phyloP scores from a whole-genome alignment of 257 asterid genomes.

The Handroanthus guayacan region DNA sequence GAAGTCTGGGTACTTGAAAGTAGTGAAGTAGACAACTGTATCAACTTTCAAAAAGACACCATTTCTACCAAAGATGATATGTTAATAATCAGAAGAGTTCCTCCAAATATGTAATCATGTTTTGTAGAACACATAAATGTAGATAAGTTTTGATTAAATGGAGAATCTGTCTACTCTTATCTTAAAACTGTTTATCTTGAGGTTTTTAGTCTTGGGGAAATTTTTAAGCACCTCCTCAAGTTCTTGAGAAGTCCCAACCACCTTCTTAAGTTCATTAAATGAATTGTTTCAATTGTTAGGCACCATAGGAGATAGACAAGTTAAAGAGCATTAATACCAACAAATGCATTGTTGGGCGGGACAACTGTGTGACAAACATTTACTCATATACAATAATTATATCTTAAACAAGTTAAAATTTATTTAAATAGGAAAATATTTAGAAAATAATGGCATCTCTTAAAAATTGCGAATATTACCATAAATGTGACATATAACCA shows the following conservation, averaged over 20 bases:
- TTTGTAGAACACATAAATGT: not conserved
- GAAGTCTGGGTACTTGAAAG: not conserved
- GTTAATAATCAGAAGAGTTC: not conserved
- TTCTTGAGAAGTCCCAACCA: not conserved
- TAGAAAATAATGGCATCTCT: not conserved
- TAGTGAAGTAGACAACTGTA: not conserved
- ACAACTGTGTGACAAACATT: not conserved
- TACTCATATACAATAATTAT: not conserved
- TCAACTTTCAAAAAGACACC: not conserved
- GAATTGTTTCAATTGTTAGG: not conserved
- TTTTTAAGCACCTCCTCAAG: not conserved
- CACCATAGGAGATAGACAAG: not conserved
- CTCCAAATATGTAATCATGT: not conserved
- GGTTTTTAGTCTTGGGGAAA: not conserved
- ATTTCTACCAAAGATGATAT: not conserved
- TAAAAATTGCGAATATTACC: not conserved
- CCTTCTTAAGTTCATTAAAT: not conserved
- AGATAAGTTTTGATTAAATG: not conserved
- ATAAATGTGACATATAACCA: not conserved
- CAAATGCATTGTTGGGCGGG: not conserved
- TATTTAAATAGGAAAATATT: not conserved
- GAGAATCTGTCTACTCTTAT: not conserved
- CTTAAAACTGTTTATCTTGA: not conserved
- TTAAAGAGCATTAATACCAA: not conserved
- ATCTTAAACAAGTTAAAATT: not conserved